phyloP scores from a whole-genome alignment of 2,329 filamentous ascomycete species.

The Monosporascus ibericus region DNA sequence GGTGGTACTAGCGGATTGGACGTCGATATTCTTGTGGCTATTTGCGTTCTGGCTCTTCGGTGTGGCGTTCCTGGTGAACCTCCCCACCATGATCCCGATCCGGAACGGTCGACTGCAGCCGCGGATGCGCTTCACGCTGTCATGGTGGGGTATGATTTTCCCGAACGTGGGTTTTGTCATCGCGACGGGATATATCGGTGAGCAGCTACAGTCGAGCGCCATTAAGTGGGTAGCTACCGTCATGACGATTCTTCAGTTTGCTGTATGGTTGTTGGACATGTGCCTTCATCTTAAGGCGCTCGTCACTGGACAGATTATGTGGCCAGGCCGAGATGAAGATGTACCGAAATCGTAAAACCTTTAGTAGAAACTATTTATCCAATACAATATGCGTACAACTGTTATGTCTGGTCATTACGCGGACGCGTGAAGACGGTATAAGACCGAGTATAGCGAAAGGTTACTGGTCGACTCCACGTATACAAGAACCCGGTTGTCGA shows the following conservation, averaged over 20 bases:
- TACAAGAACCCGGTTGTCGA: too few relatives aligned
- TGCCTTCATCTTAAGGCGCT: slow-evolving; percentile 22
- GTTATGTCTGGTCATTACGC: too few relatives aligned
- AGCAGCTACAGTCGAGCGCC: slow-evolving; percentile 6
- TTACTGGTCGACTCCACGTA: too few relatives aligned
- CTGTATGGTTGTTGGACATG: slow-evolving; percentile 22
- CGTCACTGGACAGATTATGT: slow-evolving; percentile 23
- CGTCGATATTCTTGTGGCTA: slow-evolving; percentile 8
- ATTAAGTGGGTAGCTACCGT: slow-evolving; percentile 12
- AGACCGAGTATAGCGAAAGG: too few relatives aligned
- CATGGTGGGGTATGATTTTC: slow-evolving; percentile 16
- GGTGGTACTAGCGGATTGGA: slow-evolving; percentile 4
- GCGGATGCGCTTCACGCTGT: slow-evolving; percentile 11
- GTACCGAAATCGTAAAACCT: not conserved
- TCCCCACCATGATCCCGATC: not conserved
- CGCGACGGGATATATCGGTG: slow-evolving; percentile 12
- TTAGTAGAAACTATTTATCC: too few relatives aligned
- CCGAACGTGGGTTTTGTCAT: slow-evolving; percentile 14
- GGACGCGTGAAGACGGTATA: too few relatives aligned
- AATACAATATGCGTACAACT: too few relatives aligned
- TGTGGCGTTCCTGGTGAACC: slow-evolving; percentile 7
- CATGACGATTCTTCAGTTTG: slow-evolving; percentile 11
- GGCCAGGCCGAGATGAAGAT: slow-evolving; percentile 29
- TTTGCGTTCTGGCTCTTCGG: slow-evolving; percentile 11
- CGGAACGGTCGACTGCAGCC: not conserved